Base-by-base conservation (phyloP, 495 filamentous ascomycete genomes). In the Xylaria telfairii region DNA sequence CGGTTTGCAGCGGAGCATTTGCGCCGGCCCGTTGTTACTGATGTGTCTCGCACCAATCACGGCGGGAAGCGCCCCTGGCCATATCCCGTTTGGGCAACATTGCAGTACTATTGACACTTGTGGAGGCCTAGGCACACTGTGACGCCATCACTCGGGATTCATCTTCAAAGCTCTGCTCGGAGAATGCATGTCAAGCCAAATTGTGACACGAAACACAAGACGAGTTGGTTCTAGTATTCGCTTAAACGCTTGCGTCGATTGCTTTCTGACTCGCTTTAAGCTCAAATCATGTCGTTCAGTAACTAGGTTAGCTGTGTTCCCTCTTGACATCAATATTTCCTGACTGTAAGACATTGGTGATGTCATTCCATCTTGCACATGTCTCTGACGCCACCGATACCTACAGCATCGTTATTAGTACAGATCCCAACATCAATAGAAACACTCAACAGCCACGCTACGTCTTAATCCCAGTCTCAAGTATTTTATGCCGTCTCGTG, bases 1-100 rank as follows among this genome's bases (percentile, higher is more conserved):
- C 59, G 21, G 59, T 26, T 42, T 42, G 34, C 21, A 15, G 63
- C 66, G 63, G 69, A 66, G 66, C 32, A 46, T 68, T 54, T 68
- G 70, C 46, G 28, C 57, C 67, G 65, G 70, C n/a, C 28, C 1
- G 49, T 19, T n/a, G 21, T 34, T 46, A 47, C 15, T 37, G 4
- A 39, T 10, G 12, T 15, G 32, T 1, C n/a, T 26, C 21, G 2
- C 19, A 21, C 64, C 64, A 66, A 66, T 66, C 46, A 66, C 12
- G 26, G 30, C 46, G 30, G 21, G 30, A 13, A 21, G 41, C 54
- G 47, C 30, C 4, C 32, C 12, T 41, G 7, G 3, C 21, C 32
- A 54, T 12, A 17, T 53, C 64, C 64, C 47, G 42, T 66, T 66
- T 54, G n/a, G 64, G 47, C 47, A 66, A 66, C 34, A 54, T n/a